Evolutionary conservation across 495 filamentous ascomycete genomes (phyloP), one percentile per base, ranked within the genome.

Genomic region (Aspergillus olivimuriae): DNA sequence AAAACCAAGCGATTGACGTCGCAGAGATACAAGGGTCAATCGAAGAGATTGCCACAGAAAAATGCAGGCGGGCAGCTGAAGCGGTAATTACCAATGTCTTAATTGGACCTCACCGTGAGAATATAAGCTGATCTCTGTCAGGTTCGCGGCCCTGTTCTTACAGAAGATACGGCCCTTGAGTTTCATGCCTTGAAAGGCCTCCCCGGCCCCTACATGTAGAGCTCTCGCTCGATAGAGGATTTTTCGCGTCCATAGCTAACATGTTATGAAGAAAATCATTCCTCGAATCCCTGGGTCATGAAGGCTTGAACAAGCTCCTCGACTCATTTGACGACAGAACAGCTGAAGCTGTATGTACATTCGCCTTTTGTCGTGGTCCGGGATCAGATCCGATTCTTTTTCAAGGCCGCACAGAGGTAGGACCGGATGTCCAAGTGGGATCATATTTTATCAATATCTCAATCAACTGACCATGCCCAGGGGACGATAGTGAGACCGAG

Each of bases 151-250:
- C 89, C 92, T 12, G 94, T 95, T 24, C 73, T 99, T 39, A 91
- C 94, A 16, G 92, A 99, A 62, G 92, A 99, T 67, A 97, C 92
- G 10, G 87, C 85, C 54, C 73, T 99, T 20, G 90, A 87, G 67
- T 99, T 97, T 65, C 81, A 86, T 57, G 89, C 89, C 8, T 69
- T 95, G 37, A 78, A 86, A 48, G 89, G 87, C 10, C 71, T 99
- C 30, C 92, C 92, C n/a, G 92, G 92, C 2, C 89, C 92, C 20
- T 99, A 99, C 61, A 90, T 99, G 91, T 96, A 71, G 34, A 79
- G 62, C 15, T 22, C 14, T 14, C 14, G 21, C 26, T 6, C n/a
- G 3, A 2, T 37, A 17, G 14, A 26, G 17, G 3, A 34, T 12
- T 16, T 17, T 7, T 26, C 20, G 14, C 34, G 3, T n/a, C n/a